Evolutionary conservation across 805 yeast species (phyloP).

Genomic region (Yamadazyma philogaea): DNA sequence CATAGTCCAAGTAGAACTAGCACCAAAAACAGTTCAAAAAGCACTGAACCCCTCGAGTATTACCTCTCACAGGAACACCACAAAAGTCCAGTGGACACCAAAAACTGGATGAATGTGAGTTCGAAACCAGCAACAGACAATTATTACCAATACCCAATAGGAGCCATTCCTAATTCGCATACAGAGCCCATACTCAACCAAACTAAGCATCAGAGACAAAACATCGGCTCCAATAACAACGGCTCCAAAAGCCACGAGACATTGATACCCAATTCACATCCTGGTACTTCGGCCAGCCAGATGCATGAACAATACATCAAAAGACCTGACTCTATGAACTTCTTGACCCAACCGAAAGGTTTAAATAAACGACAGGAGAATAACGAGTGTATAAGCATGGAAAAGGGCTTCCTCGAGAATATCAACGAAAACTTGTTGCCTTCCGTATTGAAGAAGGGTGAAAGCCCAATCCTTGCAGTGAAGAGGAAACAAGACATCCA

Average conservation of each 20-base stretch:
- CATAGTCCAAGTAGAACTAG: neutral
- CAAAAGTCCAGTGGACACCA: slow-evolving; percentile 3
- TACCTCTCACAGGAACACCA: neutral
- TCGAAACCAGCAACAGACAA: neutral
- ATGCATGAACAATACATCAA: slow-evolving; percentile 13
- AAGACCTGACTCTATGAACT: slow-evolving; percentile 25
- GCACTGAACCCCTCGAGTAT: neutral
- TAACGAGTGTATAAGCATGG: slow-evolving; percentile 28
- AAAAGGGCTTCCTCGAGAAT: slow-evolving; percentile 25
- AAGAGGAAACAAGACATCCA: slow-evolving; percentile 17
- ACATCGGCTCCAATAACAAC: neutral
- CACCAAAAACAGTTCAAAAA: neutral
- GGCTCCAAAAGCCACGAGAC: slow-evolving; percentile 13
- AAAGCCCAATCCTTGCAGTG: slow-evolving; percentile 28
- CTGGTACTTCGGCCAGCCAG: slow-evolving; percentile 11
- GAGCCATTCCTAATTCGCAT: neutral
- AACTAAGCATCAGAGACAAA: neutral
- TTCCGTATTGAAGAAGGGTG: slow-evolving; percentile 30
- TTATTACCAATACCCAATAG: neutral
- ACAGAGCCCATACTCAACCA: neutral
- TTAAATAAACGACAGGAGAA: slow-evolving; percentile 17
- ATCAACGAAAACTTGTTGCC: slow-evolving; percentile 33
- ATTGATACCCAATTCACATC: slow-evolving; percentile 11
- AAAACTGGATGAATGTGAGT: slow-evolving; percentile 16
- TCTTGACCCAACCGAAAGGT: slow-evolving; percentile 12